Conservation (phyloP, 805 yeast genomes). For the Groenewaldozyma tartarivorans region DNA sequence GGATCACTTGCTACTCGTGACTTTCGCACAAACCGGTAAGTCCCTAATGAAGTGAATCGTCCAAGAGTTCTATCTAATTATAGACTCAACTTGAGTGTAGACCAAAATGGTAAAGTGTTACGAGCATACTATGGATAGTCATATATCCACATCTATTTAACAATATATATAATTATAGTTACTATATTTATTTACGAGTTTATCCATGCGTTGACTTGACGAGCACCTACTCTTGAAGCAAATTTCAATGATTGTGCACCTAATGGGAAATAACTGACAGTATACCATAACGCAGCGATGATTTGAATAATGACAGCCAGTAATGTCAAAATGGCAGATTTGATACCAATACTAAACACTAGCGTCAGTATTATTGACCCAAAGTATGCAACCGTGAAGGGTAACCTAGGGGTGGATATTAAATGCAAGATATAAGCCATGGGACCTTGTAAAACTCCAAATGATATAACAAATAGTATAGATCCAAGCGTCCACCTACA, state of each 20-base stretch:
- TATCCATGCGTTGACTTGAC: constrained; percentile 39
- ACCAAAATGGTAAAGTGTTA: constrained; percentile 11
- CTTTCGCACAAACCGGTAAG: constrained; percentile 16
- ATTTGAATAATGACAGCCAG: constrained; percentile 68
- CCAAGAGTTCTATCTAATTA: neutral
- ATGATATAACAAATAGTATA: constrained; percentile 72
- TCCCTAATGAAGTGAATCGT: neutral
- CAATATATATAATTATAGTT: neutral
- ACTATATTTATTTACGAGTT: constrained; percentile 20
- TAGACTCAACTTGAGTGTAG: constrained; percentile 17
- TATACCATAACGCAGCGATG: constrained; percentile 81
- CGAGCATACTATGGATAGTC: constrained; percentile 17
- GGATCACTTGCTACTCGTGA: constrained; percentile 17
- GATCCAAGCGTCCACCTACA: constrained; percentile 80
- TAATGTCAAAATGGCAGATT: constrained; percentile 67
- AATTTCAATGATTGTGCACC: constrained; percentile 70
- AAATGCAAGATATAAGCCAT: constrained; percentile 67
- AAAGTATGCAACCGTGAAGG: constrained; percentile 74
- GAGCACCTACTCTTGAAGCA: constrained; percentile 47
- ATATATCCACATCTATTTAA: neutral
- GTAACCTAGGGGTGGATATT: constrained; percentile 61
- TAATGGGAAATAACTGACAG: constrained; percentile 89
- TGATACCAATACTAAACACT: constrained; percentile 62
- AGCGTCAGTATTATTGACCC: constrained; percentile 72
- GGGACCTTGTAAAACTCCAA: constrained; percentile 91